phyloP scores from a whole-genome alignment of 306 rosid species.

The Vicia faba region DNA sequence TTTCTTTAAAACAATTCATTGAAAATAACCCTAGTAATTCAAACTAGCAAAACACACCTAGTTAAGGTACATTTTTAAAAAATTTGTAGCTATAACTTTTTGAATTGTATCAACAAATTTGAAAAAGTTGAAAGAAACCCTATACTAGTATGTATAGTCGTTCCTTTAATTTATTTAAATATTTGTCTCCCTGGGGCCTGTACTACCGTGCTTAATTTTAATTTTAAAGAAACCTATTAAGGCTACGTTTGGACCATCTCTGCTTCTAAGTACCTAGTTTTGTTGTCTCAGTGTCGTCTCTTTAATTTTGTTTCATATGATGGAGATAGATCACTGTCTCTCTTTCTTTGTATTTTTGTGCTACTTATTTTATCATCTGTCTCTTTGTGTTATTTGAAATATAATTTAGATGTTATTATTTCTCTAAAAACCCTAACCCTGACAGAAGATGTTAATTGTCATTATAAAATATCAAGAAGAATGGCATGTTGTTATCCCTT shows the following conservation, averaged over 20 bases:
- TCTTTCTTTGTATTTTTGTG: constrained; percentile 25
- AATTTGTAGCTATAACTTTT: too few relatives aligned
- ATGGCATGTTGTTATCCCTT: neutral
- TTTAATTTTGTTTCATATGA: constrained; percentile 37
- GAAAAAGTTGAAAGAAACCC: too few relatives aligned
- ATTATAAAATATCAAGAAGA: neutral
- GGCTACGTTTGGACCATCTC: constrained; percentile 48
- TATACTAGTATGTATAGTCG: neutral
- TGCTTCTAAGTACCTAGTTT: constrained; percentile 34
- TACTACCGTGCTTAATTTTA: constrained; percentile 9
- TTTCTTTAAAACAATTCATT: too few relatives aligned
- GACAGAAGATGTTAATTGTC: neutral
- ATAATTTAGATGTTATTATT: neutral
- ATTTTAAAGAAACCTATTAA: neutral
- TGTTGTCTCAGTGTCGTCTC: constrained; percentile 43
- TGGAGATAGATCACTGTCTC: constrained; percentile 39
- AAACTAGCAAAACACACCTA: too few relatives aligned
- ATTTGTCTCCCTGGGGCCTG: constrained; percentile 24
- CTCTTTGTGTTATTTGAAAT: neutral
- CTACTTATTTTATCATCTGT: neutral
- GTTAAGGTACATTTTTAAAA: too few relatives aligned
- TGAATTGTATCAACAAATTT: too few relatives aligned
- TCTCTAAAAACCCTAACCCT: neutral
- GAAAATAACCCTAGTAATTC: too few relatives aligned
- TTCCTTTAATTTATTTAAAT: neutral